Evolutionary conservation across 2,329 filamentous ascomycete species (phyloP).

Genomic region (Tolypocladium amazonense): DNA sequence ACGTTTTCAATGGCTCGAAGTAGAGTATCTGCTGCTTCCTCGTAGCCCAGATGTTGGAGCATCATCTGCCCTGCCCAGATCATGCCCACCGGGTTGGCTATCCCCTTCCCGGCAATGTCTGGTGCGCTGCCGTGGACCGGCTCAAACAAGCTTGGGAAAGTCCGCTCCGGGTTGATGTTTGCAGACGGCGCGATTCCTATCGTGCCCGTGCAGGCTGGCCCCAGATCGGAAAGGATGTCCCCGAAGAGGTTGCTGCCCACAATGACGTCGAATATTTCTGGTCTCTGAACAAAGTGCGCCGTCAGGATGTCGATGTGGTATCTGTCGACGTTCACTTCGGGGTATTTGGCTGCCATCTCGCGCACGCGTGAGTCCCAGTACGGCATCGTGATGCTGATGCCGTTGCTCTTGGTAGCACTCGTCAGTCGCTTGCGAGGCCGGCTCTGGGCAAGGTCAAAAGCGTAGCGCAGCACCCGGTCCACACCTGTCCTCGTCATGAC

Average conservation of each 20-base stretch:
- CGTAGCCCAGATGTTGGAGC: background rate
- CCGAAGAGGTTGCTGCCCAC: background rate
- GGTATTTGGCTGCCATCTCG: background rate
- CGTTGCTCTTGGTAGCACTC: background rate
- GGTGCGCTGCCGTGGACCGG: background rate
- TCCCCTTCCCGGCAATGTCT: background rate
- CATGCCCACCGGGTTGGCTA: background rate
- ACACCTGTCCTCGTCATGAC: background rate
- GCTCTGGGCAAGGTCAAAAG: background rate
- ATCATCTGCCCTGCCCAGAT: background rate
- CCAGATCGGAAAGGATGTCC: background rate
- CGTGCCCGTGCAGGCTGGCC: background rate
- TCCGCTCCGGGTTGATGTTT: background rate
- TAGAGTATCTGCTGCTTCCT: background rate
- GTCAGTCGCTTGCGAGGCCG: background rate
- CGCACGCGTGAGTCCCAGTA: background rate
- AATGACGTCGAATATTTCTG: background rate
- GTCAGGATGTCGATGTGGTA: background rate
- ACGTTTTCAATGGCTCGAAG: background rate
- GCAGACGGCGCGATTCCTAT: background rate
- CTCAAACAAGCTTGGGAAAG: background rate
- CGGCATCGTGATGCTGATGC: background rate
- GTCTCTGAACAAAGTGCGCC: background rate
- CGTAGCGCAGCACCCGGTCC: background rate
- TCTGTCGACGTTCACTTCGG: background rate